These are phyloP conservation scores for Pichia exigua DNA, from an alignment of 805 yeast genomes.

Conservation along the genomic window DNA sequence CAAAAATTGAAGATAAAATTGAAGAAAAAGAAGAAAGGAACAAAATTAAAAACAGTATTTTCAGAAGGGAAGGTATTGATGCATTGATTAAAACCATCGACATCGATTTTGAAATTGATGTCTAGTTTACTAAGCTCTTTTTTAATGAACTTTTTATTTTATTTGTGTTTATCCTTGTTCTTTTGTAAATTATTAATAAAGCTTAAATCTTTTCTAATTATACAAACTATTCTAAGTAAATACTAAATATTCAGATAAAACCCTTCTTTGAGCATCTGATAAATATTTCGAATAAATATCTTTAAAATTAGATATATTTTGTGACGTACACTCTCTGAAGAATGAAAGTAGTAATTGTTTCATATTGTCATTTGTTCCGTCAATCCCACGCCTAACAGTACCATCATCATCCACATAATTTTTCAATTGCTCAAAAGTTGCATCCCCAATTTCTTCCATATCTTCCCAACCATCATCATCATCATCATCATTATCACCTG, in stretches of 20 bases:
- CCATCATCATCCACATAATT: conserved; percentile 45
- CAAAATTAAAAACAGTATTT: conserved; percentile 24
- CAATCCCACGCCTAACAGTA: conserved; percentile 13
- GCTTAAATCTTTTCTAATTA: not conserved
- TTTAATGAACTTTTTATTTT: not conserved
- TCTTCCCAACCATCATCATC: conserved; percentile 72
- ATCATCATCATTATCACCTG: conserved; percentile 36
- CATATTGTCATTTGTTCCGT: conserved; percentile 23
- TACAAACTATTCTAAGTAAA: conserved; percentile 14
- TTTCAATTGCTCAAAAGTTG: conserved; percentile 55
- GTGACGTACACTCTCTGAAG: conserved; percentile 48
- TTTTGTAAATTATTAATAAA: not conserved
- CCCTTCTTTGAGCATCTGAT: conserved; percentile 45
- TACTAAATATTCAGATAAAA: conserved; percentile 37
- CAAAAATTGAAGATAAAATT: conserved; percentile 49
- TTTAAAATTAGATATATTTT: conserved; percentile 45
- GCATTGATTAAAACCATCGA: conserved; percentile 23
- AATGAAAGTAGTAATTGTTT: conserved; percentile 39
- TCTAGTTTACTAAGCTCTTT: not conserved
- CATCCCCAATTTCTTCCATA: conserved; percentile 55
- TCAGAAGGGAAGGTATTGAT: conserved; percentile 27
- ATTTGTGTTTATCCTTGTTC: not conserved
- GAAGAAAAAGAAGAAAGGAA: conserved; percentile 35
- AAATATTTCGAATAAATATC: conserved; percentile 37
- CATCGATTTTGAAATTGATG: conserved; percentile 22